Evolutionary conservation across 441 rosid genomes (phyloP).

Genomic region (Syzygium syzygioides): DNA sequence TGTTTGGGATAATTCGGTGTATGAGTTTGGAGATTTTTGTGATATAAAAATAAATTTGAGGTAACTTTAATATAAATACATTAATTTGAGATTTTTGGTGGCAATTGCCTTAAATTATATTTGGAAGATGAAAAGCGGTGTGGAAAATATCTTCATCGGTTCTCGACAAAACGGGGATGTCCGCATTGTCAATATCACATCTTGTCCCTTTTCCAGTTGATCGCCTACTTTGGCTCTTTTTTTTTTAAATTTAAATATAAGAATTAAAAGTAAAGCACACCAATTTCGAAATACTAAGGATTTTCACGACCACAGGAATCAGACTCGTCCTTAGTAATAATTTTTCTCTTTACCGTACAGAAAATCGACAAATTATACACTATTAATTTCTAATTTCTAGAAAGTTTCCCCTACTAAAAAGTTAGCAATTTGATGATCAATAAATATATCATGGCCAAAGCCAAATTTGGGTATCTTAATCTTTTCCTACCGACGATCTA

Average conservation of each 20-base stretch:
- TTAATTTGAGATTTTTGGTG: too few relatives aligned
- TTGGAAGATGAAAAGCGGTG: neutral
- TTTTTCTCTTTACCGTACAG: neutral
- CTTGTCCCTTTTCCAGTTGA: neutral
- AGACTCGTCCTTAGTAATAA: neutral
- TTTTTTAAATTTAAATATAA: neutral
- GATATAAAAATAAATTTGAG: too few relatives aligned
- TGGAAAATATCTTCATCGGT: neutral
- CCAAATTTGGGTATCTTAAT: neutral
- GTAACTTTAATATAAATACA: too few relatives aligned
- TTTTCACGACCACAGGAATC: neutral
- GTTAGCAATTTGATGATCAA: neutral
- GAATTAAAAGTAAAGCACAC: neutral
- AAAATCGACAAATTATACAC: neutral
- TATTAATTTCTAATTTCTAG: neutral
- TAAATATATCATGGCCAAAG: neutral
- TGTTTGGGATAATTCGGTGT: too few relatives aligned
- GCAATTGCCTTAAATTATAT: too few relatives aligned
- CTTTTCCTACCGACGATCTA: neutral
- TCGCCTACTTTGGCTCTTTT: neutral
- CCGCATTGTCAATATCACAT: neutral
- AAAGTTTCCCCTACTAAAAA: neutral
- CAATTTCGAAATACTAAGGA: neutral
- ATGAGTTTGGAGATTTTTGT: too few relatives aligned
- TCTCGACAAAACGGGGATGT: neutral